A percentile compares a stretch with the other conserved stretches of the same genome.
phyloP scores from a whole-genome alignment of 108 stramenopile genomes.

The Fragilariopsis cylindrus region DNA sequence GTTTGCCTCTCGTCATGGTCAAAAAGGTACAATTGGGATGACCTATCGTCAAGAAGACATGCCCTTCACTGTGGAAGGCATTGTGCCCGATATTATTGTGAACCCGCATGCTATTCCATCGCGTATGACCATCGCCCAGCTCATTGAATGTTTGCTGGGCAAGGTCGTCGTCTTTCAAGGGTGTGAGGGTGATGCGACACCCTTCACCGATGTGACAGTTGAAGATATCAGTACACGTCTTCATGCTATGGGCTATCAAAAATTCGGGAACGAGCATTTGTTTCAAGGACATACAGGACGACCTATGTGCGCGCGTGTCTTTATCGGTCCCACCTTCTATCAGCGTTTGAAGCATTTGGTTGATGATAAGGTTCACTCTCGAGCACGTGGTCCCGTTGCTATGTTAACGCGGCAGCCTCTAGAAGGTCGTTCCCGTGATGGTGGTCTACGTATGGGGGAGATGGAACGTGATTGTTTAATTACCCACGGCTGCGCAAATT shows the following conservation, averaged over 20 bases:
- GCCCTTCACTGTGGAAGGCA: conserved; percentile 98
- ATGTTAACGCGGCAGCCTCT: conserved; percentile 99
- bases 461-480: conserved; percentile 99
- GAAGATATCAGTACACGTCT: conserved; percentile 90
- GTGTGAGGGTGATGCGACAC: conserved; percentile 97
- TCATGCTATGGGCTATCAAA: conserved; percentile 96
- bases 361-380: conserved; percentile 99
- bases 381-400: conserved; percentile 96
- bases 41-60: conserved; percentile 99
- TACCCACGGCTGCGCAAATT: conserved; percentile 97
- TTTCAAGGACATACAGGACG: conserved; percentile 98
- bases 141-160: conserved; percentile 97
- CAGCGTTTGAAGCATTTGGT: conserved; percentile 99
- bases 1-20: conserved; percentile 96
- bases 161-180: conserved; percentile 97
- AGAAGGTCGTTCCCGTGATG: conserved; percentile 97
- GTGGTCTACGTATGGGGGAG: conserved; percentile 99
- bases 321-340: conserved; percentile 99
- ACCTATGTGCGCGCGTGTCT: conserved; percentile 93
- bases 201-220: conserved; percentile 96
- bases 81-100: conserved; percentile 99
- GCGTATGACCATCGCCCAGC: conserved; percentile 99
- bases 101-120: conserved; percentile 99
- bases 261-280: conserved; percentile 97
- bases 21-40: conserved; percentile 99